A percentile compares a stretch with the other conserved stretches of the same genome.
phyloP scores from a whole-genome alignment of 768 basidiomycete species.

The Mrakia gelida region DNA sequence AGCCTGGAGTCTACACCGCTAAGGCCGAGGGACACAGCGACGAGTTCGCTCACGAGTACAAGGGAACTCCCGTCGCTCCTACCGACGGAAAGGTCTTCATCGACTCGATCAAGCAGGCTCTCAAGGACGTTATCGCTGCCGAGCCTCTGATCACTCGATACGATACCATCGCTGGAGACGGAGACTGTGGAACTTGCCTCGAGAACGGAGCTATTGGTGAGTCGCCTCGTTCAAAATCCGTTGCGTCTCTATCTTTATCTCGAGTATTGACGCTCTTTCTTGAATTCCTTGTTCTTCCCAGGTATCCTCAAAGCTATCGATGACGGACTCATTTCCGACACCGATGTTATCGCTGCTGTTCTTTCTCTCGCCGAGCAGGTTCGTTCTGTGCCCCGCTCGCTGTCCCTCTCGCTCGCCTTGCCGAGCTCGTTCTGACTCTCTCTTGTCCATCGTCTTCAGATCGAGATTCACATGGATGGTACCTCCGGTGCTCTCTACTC shows the following conservation, averaged over 20 bases:
- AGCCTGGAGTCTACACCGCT: conserved; percentile 13
- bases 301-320: conserved; percentile 26
- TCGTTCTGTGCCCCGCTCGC: background rate
- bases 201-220: conserved; percentile 55
- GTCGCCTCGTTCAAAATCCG: conserved; percentile 19
- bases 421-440: background rate
- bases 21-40: background rate
- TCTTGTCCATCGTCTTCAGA: background rate
- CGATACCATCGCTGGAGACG: conserved; percentile 87
- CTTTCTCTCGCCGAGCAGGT: conserved; percentile 32
- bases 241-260: background rate
- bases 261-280: background rate
- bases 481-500: conserved; percentile 38
- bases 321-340: conserved; percentile 21
- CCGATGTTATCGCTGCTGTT: conserved; percentile 35
- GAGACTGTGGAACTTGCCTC: conserved; percentile 63
- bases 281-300: background rate
- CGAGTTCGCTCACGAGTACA: conserved; percentile 29
- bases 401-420: background rate
- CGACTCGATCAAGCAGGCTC: conserved; percentile 56
- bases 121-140: conserved; percentile 62
- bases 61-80: conserved; percentile 28
- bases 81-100: conserved; percentile 48
- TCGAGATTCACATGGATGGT: conserved; percentile 39
- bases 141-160: conserved; percentile 87